Percentiles rank a stretch among this genome's conserved stretches.
Conservation (phyloP, 306 rosid genomes). For the Cicer chorassanicum region DNA sequence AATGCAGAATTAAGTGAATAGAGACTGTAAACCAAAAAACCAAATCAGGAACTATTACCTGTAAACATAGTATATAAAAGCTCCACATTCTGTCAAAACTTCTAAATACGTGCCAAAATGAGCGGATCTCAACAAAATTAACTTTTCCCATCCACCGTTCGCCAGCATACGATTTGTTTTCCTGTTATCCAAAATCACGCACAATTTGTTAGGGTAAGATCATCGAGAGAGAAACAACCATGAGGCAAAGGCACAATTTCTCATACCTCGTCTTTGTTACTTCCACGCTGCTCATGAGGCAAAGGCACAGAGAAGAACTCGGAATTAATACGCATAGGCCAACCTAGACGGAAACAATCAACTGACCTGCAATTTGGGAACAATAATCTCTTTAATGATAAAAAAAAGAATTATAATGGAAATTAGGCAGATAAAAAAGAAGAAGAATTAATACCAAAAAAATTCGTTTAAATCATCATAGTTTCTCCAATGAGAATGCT, state of each 20-base stretch:
- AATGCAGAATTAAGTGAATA: conserved; percentile 29
- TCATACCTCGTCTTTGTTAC: conserved; percentile 68
- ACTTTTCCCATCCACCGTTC: conserved; percentile 78
- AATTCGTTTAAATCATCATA: conserved; percentile 94
- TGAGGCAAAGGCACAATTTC: conserved; percentile 10
- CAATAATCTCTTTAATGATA: conserved; percentile 35
- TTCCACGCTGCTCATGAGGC: conserved; percentile 33
- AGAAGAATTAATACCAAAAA: conserved; percentile 68
- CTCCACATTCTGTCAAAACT: conserved; percentile 98
- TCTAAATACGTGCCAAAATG: conserved; percentile 92
- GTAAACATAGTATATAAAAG: conserved; percentile 84
- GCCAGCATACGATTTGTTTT: conserved; percentile 39
- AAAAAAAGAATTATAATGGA: not conserved
- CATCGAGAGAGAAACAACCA: not conserved
- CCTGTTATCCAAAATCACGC: conserved; percentile 57
- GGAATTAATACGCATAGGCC: conserved; percentile 92
- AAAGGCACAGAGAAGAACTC: conserved; percentile 69
- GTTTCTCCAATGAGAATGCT: conserved; percentile 98
- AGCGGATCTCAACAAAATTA: conserved; percentile 91
- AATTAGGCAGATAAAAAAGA: conserved; percentile 25
- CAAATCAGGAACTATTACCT: conserved; percentile 58
- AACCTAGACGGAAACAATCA: conserved; percentile 82
- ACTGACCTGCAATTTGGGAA: conserved; percentile 68
- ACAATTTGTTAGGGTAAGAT: conserved; percentile 34
- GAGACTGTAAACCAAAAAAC: conserved; percentile 14